phyloP scores from a whole-genome alignment of 2,329 filamentous ascomycete species.

The Diaporthe batatas region DNA sequence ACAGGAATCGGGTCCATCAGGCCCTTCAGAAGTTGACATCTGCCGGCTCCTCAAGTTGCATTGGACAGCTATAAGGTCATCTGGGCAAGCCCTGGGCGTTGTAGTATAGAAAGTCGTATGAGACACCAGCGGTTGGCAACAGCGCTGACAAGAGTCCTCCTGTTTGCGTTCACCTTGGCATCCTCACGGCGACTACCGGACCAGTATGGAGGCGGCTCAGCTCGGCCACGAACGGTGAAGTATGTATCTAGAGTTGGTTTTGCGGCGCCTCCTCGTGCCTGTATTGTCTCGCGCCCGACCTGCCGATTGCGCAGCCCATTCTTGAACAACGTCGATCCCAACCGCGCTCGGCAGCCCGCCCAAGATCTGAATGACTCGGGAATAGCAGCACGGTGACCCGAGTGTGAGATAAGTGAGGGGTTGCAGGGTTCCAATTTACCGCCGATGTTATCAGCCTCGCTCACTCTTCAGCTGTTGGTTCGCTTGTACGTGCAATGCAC shows the following conservation, averaged over 20 bases:
- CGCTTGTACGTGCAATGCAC: background rate
- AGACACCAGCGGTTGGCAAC: constrained; percentile 26
- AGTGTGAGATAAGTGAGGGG: background rate
- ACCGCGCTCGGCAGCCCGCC: background rate
- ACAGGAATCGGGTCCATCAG: constrained; percentile 4
- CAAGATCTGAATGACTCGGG: constrained; percentile 25
- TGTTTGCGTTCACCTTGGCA: background rate
- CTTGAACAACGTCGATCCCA: constrained; percentile 11
- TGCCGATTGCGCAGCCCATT: background rate
- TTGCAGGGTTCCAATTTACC: background rate
- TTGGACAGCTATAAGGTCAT: constrained; percentile 6
- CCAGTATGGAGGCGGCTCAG: background rate
- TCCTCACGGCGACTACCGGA: background rate
- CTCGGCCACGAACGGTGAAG: background rate
- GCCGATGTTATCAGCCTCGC: constrained; percentile 8
- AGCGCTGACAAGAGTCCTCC: background rate
- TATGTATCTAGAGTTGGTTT: background rate
- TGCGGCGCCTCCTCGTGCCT: background rate
- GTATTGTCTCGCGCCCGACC: background rate
- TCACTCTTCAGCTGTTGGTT: background rate
- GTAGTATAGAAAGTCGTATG: constrained; percentile 35
- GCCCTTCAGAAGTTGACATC: constrained; percentile 15
- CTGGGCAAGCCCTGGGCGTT: constrained; percentile 25
- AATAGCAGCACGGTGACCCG: background rate
- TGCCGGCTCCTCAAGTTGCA: constrained; percentile 22